A percentile compares a stretch with the other conserved stretches of the same genome.
Conservation (phyloP, 768 basidiomycete species). For the Serendipita sp. region DNA sequence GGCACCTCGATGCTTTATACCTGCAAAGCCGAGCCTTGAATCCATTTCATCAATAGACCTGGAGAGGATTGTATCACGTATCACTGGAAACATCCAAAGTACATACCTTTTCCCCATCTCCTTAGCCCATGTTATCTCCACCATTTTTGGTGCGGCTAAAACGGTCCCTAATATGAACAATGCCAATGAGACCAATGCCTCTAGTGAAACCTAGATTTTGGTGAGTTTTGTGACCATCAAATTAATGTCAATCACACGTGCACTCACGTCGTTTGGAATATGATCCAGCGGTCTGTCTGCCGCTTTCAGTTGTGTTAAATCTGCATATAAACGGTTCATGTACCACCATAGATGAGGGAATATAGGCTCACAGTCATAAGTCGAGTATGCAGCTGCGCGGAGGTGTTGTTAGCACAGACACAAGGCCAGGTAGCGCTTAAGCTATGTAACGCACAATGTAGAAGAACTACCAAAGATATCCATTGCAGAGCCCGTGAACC, state of each 20-base stretch:
- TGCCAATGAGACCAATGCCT: constrained; percentile 47
- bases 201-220: constrained; percentile 41
- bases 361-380: background rate
- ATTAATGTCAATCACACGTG: no score
- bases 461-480: background rate
- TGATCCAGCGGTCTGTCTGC: constrained; percentile 52
- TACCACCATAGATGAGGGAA: background rate
- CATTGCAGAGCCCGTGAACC: background rate
- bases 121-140: constrained; percentile 77
- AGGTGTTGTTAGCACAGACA: background rate
- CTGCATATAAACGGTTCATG: constrained; percentile 22
- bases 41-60: constrained; percentile 69
- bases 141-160: constrained; percentile 49
- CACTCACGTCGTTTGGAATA: constrained; percentile 45
- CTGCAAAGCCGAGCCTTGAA: constrained; percentile 46
- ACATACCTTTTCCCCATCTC: constrained; percentile 72
- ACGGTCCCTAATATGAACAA: constrained; percentile 58
- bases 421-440: background rate
- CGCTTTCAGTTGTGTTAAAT: constrained; percentile 61
- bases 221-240: no score
- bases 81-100: background rate
- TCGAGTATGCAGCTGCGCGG: background rate
- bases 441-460: background rate
- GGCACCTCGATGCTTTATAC: constrained; percentile 41
- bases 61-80: constrained; percentile 1